A percentile compares a stretch with the other conserved stretches of the same genome.
Evolutionary conservation across 1,284 basidiomycete species (phyloP).

Genomic region (Ceratobasidium sp.): DNA sequence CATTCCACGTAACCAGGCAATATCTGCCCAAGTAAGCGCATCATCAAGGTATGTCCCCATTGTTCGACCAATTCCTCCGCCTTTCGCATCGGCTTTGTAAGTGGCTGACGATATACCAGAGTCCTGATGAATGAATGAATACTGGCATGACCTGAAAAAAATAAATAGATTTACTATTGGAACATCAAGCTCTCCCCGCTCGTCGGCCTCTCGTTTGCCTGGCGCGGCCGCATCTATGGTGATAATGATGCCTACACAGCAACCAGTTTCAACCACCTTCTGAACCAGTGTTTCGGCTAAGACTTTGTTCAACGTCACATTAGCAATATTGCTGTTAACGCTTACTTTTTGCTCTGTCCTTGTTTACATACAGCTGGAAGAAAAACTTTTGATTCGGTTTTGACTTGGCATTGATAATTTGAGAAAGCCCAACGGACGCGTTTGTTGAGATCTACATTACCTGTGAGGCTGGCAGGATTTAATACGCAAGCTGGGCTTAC

Average conservation of each 20-base stretch:
- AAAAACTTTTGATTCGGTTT: slow-evolving; percentile 73
- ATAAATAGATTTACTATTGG: slow-evolving; percentile 20
- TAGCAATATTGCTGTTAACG: background rate
- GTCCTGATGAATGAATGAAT: slow-evolving; percentile 1
- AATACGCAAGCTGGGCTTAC: slow-evolving; percentile 47
- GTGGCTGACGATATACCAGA: slow-evolving; percentile 34
- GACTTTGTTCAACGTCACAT: background rate
- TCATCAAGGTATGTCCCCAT: slow-evolving; percentile 43
- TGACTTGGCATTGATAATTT: slow-evolving; percentile 68
- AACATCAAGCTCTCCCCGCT: slow-evolving; percentile 52
- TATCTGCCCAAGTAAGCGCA: slow-evolving; percentile 42
- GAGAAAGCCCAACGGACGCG: slow-evolving; percentile 76
- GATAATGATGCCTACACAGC: slow-evolving; percentile 84
- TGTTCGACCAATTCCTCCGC: slow-evolving; percentile 40
- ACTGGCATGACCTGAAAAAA: background rate
- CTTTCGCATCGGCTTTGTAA: slow-evolving; percentile 40
- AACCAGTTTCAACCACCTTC: slow-evolving; percentile 71
- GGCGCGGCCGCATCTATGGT: slow-evolving; percentile 90
- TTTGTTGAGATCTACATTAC: slow-evolving; percentile 66
- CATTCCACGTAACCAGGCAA: slow-evolving; percentile 42
- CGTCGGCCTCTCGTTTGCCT: slow-evolving; percentile 85
- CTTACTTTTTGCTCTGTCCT: slow-evolving; percentile 60
- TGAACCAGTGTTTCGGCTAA: slow-evolving; percentile 72
- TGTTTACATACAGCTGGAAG: slow-evolving; percentile 86
- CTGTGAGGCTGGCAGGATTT: too few species aligned